phyloP scores from a whole-genome alignment of 768 basidiomycete species.

The Phlebiopsis gigantea region DNA sequence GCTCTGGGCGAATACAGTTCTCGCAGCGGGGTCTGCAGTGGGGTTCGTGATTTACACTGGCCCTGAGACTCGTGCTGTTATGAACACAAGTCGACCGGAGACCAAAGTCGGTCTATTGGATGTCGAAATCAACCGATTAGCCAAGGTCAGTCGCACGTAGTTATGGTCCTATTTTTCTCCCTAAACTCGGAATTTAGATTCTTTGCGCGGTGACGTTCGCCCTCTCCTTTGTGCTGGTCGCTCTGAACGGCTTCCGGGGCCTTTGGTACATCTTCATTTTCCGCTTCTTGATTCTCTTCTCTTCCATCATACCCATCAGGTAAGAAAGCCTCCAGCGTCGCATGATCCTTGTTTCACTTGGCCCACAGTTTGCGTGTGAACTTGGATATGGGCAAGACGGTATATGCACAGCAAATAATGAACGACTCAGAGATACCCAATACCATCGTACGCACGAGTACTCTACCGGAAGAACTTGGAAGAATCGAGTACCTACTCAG shows the following conservation, averaged over 20 bases:
- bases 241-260: slow-evolving; percentile 93
- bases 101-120: slow-evolving; percentile 93
- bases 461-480: slow-evolving; percentile 93
- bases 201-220: slow-evolving; percentile 92
- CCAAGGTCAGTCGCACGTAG: slow-evolving; percentile 60
- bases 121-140: slow-evolving; percentile 89
- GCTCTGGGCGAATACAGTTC: slow-evolving; percentile 95
- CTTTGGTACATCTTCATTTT: slow-evolving; percentile 96
- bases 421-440: slow-evolving; percentile 87
- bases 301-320: slow-evolving; percentile 99
- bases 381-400: slow-evolving; percentile 98
- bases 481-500: slow-evolving; percentile 93
- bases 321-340: slow-evolving; percentile 31
- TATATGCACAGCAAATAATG: slow-evolving; percentile 95
- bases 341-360: not conserved
- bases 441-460: slow-evolving; percentile 96
- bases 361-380: slow-evolving; percentile 86
- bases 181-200: slow-evolving; percentile 48
- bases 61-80: slow-evolving; percentile 90
- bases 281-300: slow-evolving; percentile 95
- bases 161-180: not conserved
- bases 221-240: slow-evolving; percentile 87
- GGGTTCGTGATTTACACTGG: slow-evolving; percentile 96
- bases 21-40: slow-evolving; percentile 90
- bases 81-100: slow-evolving; percentile 97